phyloP scores from a whole-genome alignment of 306 rosid genomes.

The Cicer bijugum region DNA sequence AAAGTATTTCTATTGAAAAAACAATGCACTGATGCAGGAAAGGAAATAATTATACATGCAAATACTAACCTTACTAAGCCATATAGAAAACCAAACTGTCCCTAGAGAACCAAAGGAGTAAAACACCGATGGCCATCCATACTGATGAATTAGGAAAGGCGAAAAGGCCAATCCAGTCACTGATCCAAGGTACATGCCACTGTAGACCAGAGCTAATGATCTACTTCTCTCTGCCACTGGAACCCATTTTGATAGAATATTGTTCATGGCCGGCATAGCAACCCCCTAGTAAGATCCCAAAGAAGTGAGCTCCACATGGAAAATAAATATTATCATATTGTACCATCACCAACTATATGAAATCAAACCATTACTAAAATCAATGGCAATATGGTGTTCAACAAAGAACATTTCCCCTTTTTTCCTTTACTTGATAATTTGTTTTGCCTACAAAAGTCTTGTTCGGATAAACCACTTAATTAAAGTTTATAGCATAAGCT shows the following conservation, averaged over 20 bases:
- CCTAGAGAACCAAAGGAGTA: slow-evolving; percentile 97
- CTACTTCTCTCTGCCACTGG: slow-evolving; percentile 98
- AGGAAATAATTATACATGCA: slow-evolving; percentile 29
- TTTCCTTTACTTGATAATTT: slow-evolving; percentile 16
- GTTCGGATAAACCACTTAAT: too few species aligned
- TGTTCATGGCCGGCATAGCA: slow-evolving; percentile 99
- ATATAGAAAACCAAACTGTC: slow-evolving; percentile 77
- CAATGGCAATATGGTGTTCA: slow-evolving; percentile 28
- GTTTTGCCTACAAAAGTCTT: background rate
- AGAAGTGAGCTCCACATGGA: slow-evolving; percentile 31
- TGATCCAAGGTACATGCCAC: slow-evolving; percentile 99
- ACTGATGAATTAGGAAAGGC: slow-evolving; percentile 83
- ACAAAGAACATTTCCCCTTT: slow-evolving; percentile 25
- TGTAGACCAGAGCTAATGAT: slow-evolving; percentile 90
- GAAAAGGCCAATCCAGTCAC: slow-evolving; percentile 98
- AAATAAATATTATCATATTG: slow-evolving; percentile 1
- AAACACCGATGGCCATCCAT: slow-evolving; percentile 98
- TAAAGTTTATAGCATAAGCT: too few species aligned
- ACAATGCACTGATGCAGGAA: slow-evolving; percentile 21
- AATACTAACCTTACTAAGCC: slow-evolving; percentile 79
- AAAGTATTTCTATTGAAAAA: background rate
- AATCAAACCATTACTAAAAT: slow-evolving; percentile 37
- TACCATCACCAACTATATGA: slow-evolving; percentile 3
- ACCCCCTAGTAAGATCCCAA: slow-evolving; percentile 72
- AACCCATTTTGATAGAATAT: slow-evolving; percentile 93